Evolutionary conservation across 1,284 basidiomycete species (phyloP), one percentile per base, ranked within the genome.

Genomic region (Rhodotorula sp.): DNA sequence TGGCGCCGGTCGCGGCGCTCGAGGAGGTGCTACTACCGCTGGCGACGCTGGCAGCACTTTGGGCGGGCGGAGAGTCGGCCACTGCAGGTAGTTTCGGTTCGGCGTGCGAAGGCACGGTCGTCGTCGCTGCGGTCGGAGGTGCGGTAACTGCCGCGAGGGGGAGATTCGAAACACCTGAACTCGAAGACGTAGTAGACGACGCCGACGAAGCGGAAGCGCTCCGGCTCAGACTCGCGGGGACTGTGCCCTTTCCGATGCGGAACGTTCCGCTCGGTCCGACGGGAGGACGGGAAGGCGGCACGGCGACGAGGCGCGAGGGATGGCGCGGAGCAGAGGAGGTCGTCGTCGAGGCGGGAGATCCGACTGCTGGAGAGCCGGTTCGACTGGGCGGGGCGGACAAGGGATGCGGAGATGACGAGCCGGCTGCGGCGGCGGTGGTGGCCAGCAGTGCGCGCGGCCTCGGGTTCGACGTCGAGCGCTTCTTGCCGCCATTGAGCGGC

Each of bases 241-340:
- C 47, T 0, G 66, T 14, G 15, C 73, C 73, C 34, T 70, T 75
- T 18, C 73, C 73, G 58, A 75, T 72, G 18, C 70, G 31, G 66
- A 72, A 75, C 15, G 63, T 70, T 54, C 65, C 69, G 5, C 54
- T 60, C 14, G 58, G n/a, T 3, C 58, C 43, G 54, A 29, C 54
- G 23, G 58, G 58, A 15, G 43, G 43, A 5, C 43, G 39, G 1
- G 43, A 47, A 16, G 68, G 59, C 2, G 73, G 66, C 0, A 65
- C 71, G 39, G 73, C 68, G 5, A 54, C 56, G 14, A 75, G 64
- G 8, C 73, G 68, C 0, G 70, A 68, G 4, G 73, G 65, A 10
- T 66, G 64, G 2, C 68, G 65, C 7, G 47, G 18, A 3, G 59
- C 26, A 5, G 52, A 3, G 7, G 39, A 43, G 39, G 12, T 43